phyloP scores from a whole-genome alignment of 2,329 filamentous ascomycete species.

The Pseudogymnoascus sp. region DNA sequence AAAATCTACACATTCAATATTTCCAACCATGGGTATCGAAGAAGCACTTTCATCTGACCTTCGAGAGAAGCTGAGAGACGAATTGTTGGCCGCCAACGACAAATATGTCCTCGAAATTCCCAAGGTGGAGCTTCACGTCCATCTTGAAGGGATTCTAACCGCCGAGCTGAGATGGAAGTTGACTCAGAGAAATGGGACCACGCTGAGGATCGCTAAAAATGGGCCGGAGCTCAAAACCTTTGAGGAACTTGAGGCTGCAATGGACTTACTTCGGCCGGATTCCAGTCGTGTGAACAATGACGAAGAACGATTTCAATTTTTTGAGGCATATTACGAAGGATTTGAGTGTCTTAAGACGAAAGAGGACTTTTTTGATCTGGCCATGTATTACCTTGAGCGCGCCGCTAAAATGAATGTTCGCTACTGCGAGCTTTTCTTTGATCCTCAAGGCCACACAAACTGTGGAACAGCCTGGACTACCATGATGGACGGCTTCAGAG shows the following conservation, averaged over 20 bases:
- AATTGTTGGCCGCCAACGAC: constrained; percentile 15
- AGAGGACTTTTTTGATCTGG: constrained; percentile 64
- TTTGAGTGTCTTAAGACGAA: constrained; percentile 58
- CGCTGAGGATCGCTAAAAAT: constrained; percentile 37
- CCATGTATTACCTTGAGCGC: constrained; percentile 60
- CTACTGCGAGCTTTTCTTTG: constrained; percentile 72
- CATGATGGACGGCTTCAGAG: constrained; percentile 54
- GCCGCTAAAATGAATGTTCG: constrained; percentile 56
- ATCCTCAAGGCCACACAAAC: constrained; percentile 63
- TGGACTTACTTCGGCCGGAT: constrained; percentile 55
- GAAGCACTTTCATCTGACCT: not conserved
- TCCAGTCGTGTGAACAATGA: constrained; percentile 11
- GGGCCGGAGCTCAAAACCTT: not conserved
- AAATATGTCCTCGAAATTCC: constrained; percentile 56
- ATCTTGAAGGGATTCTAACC: constrained; percentile 67
- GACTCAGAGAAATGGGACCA: constrained; percentile 55
- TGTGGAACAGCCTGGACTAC: constrained; percentile 55
- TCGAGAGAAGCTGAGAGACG: not conserved
- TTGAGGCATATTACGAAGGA: constrained; percentile 69
- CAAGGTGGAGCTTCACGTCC: constrained; percentile 75
- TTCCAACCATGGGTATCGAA: not conserved
- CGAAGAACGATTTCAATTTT: constrained; percentile 40
- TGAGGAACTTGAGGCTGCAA: not conserved
- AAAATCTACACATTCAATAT: not conserved
- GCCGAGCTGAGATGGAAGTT: constrained; percentile 62